phyloP scores from a whole-genome alignment of 2,329 filamentous ascomycete species.

The Calonectria pauciramosa region DNA sequence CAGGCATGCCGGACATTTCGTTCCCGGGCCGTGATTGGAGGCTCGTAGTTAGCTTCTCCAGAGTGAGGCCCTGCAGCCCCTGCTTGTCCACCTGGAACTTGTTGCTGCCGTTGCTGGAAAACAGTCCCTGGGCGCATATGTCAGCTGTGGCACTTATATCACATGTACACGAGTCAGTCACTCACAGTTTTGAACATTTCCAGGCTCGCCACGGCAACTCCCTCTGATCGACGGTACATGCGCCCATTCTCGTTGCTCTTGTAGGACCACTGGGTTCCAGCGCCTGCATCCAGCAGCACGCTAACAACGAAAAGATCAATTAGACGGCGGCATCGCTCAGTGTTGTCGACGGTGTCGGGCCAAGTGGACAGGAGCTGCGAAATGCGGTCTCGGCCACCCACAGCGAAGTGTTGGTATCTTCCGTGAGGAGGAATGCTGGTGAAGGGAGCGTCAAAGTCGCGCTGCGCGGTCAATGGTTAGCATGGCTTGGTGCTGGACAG shows the following conservation, averaged over 20 bases:
- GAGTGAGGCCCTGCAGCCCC: slow-evolving; percentile 80
- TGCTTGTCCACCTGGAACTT: slow-evolving; percentile 91
- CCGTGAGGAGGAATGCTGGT: slow-evolving; percentile 85
- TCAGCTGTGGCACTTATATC: slow-evolving; percentile 33
- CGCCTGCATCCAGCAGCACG: slow-evolving; percentile 88
- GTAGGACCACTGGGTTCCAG: slow-evolving; percentile 92
- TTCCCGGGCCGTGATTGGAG: slow-evolving; percentile 88
- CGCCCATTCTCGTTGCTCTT: slow-evolving; percentile 91
- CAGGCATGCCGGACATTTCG: slow-evolving; percentile 86
- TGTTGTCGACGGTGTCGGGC: slow-evolving; percentile 76
- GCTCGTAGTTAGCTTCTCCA: slow-evolving; percentile 81
- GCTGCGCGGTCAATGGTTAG: slow-evolving; percentile 49
- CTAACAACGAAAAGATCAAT: slow-evolving; percentile 85
- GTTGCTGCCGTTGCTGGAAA: slow-evolving; percentile 85
- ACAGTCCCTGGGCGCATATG: slow-evolving; percentile 71
- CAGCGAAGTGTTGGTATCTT: slow-evolving; percentile 85
- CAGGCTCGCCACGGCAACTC: slow-evolving; percentile 80
- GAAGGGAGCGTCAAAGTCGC: slow-evolving; percentile 70
- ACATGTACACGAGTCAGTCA: slow-evolving; percentile 21
- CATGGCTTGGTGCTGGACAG: background rate
- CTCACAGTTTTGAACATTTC: slow-evolving; percentile 91
- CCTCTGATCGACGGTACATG: slow-evolving; percentile 87
- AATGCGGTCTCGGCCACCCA: slow-evolving; percentile 82
- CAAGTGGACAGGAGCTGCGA: slow-evolving; percentile 79
- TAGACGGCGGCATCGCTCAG: slow-evolving; percentile 80